A percentile compares a stretch with the other conserved stretches of the same genome.
Conservation (phyloP, 805 yeast genomes). For the Saturnispora serradocipensis region DNA sequence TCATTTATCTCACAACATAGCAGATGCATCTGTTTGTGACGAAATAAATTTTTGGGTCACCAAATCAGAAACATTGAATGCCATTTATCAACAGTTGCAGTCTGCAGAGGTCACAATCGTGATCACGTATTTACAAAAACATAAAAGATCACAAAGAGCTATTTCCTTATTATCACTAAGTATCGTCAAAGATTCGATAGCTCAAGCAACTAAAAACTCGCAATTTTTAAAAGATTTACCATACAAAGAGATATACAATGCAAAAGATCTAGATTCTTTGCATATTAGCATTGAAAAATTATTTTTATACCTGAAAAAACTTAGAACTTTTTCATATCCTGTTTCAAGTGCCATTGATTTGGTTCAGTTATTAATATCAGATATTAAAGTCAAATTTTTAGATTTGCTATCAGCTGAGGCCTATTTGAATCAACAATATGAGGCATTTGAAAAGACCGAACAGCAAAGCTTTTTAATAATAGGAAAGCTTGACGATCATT, state of each 20-base stretch:
- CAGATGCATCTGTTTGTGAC: slow-evolving; percentile 47
- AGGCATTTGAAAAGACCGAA: slow-evolving; percentile 17
- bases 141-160: slow-evolving; percentile 74
- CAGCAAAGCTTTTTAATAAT: slow-evolving; percentile 26
- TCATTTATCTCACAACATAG: slow-evolving; percentile 40
- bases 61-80: slow-evolving; percentile 49
- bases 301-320: slow-evolving; percentile 55
- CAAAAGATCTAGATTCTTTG: slow-evolving; percentile 36
- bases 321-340: slow-evolving; percentile 55
- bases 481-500: slow-evolving; percentile 44
- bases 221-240: slow-evolving; percentile 65
- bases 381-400: slow-evolving; percentile 38
- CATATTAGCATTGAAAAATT: slow-evolving; percentile 37
- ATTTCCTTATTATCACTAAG: slow-evolving; percentile 65
- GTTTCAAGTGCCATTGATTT: slow-evolving; percentile 51
- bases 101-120: slow-evolving; percentile 47
- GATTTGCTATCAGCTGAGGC: slow-evolving; percentile 29
- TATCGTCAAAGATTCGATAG: slow-evolving; percentile 48
- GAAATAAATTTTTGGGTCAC: slow-evolving; percentile 76
- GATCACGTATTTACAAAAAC: slow-evolving; percentile 49
- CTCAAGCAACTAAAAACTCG: slow-evolving; percentile 45
- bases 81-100: slow-evolving; percentile 50
- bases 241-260: slow-evolving; percentile 43
- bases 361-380: slow-evolving; percentile 56
- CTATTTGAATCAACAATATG: slow-evolving; percentile 30